Base-by-base conservation (phyloP, 257 asterid genomes). In the Fraxinus cuspidata region DNA sequence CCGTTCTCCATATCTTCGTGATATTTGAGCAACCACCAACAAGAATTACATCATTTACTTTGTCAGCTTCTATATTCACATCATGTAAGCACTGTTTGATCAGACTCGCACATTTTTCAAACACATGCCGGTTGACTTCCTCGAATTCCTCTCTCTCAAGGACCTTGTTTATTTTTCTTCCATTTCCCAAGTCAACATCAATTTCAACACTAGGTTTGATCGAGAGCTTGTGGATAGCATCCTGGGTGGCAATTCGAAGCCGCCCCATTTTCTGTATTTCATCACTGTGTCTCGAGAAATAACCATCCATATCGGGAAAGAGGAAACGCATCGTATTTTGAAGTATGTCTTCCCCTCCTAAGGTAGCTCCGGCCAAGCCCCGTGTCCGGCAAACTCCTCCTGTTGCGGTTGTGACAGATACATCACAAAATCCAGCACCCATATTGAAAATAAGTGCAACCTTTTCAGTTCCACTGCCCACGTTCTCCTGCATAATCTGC, bases 371-470 rank as follows among this genome's bases (percentile, higher is more conserved):
- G 0, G 87, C 88, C 74, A 94, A 80, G 7, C 97, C 87, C 74
- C 87, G 89, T 80, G 90, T 89, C 84, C 89, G 92, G 0, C 96
- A 89, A 74, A 94, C 96, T 23, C 96, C 97, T 6, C 93, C 97
- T 0, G 89, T 93, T 1, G 97, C 90, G 70, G 96, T 92, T 12
- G 94, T 83, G 68, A 93, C 82, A 5, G 98, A 96, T 6, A 87
- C 88, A 27, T 94, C 98, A 78, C 97, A 90, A 77, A 86, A 94
- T 21, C 97, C 98, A 0, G 97, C 97, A n/a, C 98, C 97, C 91
- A 92, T 90, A 60, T 91, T 94, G 69, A 94, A 89, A 68, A 94
- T 92, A 42, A 94, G 85, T 1, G 89, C 97, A 49, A 84, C 84
- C 77, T 88, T 92, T 70, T 93, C 97, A 21, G 81, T 87, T 13